Evolutionary conservation across 148 eudicot species (phyloP).

Genomic region (Rheum nobile): DNA sequence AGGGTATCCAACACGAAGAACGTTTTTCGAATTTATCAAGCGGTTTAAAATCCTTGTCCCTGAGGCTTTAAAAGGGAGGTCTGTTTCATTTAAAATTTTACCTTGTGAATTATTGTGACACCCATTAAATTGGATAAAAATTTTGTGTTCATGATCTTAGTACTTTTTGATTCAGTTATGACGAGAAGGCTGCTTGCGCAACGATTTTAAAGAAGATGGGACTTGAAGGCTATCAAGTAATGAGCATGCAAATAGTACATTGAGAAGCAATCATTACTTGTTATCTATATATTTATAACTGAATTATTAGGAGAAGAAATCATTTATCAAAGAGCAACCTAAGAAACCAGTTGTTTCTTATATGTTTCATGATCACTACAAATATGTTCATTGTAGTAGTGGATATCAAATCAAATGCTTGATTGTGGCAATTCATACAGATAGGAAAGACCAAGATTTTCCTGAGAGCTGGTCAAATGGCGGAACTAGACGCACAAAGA

Average conservation of each 20-base stretch:
- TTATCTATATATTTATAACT: too few relatives aligned
- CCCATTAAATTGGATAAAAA: neutral
- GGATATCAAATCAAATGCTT: too few relatives aligned
- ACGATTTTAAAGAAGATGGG: constrained; percentile 79
- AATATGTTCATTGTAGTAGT: too few relatives aligned
- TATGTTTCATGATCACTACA: too few relatives aligned
- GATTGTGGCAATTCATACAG: constrained; percentile 26
- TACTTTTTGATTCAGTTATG: constrained; percentile 34
- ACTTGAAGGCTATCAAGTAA: constrained; percentile 74
- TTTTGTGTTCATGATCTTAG: constrained; percentile 3
- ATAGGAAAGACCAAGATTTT: constrained; percentile 85
- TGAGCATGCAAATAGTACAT: neutral
- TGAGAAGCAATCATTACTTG: neutral
- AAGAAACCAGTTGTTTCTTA: too few relatives aligned
- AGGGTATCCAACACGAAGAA: constrained; percentile 87
- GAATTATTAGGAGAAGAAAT: too few relatives aligned
- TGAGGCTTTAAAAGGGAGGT: constrained; percentile 67
- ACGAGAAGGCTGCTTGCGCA: constrained; percentile 65
- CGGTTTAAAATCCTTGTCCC: constrained; percentile 88
- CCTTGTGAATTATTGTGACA: neutral
- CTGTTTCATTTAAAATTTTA: constrained; percentile 17
- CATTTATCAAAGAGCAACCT: too few relatives aligned
- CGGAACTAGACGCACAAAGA: constrained; percentile 72
- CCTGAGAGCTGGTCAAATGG: constrained; percentile 96
- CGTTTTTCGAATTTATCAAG: constrained; percentile 70